These are phyloP conservation scores for Moricandia moricandioides DNA, from an alignment of 345 rosid genomes.

Conservation along the genomic window DNA sequence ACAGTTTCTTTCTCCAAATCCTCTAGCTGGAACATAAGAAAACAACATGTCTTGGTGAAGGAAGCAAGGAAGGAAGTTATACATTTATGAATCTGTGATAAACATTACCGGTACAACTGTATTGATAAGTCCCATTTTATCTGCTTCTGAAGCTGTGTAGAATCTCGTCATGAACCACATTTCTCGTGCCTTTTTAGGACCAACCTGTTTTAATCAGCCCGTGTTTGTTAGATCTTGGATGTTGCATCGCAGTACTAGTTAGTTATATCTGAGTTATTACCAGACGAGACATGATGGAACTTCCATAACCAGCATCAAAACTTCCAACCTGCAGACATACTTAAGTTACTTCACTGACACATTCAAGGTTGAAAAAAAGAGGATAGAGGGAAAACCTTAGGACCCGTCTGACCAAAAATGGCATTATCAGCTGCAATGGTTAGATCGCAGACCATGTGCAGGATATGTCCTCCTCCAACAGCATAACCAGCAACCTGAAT, in stretches of 20 bases:
- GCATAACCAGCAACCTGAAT: conserved; percentile 94
- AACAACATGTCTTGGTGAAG: background rate
- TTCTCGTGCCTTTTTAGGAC: conserved; percentile 93
- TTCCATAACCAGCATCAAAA: conserved; percentile 97
- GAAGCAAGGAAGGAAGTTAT: background rate
- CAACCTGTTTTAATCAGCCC: conserved; percentile 47
- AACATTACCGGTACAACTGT: conserved; percentile 65
- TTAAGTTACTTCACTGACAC: background rate
- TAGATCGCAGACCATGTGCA: conserved; percentile 96
- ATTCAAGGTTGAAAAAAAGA: background rate
- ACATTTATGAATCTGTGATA: background rate
- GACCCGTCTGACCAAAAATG: conserved; percentile 92
- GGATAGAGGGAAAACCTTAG: conserved; percentile 59
- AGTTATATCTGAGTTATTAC: conserved; percentile 37
- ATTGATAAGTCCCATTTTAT: conserved; percentile 92
- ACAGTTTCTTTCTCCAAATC: conserved; percentile 82
- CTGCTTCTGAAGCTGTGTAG: conserved; percentile 86
- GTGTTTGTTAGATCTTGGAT: background rate
- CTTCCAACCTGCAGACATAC: conserved; percentile 76
- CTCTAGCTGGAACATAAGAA: conserved; percentile 56
- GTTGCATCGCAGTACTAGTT: background rate
- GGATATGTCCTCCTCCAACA: conserved; percentile 86
- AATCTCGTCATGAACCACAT: conserved; percentile 94
- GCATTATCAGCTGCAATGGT: conserved; percentile 95
- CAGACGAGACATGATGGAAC: conserved; percentile 95